Conservation (phyloP, 2,329 filamentous ascomycete species). For the Lojkania enalia region DNA sequence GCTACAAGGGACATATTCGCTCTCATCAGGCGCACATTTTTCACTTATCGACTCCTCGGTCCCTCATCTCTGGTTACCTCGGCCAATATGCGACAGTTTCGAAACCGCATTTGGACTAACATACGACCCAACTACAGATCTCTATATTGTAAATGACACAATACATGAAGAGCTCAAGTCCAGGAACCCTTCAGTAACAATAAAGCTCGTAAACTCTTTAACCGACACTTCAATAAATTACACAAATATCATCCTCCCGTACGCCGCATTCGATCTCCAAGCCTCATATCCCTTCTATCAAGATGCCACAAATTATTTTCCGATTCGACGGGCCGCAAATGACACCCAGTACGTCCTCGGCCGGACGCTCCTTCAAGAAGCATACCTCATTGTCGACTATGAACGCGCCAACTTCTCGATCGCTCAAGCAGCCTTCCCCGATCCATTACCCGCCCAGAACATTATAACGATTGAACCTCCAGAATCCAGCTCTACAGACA, state of each 20-base stretch:
- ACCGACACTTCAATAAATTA: conserved; percentile 37
- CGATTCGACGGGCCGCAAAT: conserved; percentile 61
- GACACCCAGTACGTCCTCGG: conserved; percentile 64
- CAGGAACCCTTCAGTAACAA: conserved; percentile 43
- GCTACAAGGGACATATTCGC: conserved; percentile 38
- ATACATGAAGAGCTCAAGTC: conserved; percentile 32
- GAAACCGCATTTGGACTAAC: conserved; percentile 45
- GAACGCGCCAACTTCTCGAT: conserved; percentile 53
- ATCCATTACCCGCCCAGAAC: conserved; percentile 33
- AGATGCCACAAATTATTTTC: conserved; percentile 65
- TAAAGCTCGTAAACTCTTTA: conserved; percentile 41
- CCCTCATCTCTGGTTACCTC: conserved; percentile 47
- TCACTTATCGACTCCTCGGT: conserved; percentile 48
- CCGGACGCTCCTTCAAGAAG: conserved; percentile 69
- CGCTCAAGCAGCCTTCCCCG: conserved; percentile 41
- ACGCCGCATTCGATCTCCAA: conserved; percentile 53
- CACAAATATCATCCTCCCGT: conserved; percentile 51
- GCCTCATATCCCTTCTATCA: conserved; percentile 58
- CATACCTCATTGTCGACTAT: conserved; percentile 55
- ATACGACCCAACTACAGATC: conserved; percentile 41
- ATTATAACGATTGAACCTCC: conserved; percentile 32
- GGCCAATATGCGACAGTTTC: conserved; percentile 45
- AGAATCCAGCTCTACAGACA: conserved; percentile 2
- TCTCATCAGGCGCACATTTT: conserved; percentile 35
- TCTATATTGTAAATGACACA: conserved; percentile 46